Evolutionary conservation across 2,329 filamentous ascomycete species (phyloP).

Genomic region (Diaporthe capsici): DNA sequence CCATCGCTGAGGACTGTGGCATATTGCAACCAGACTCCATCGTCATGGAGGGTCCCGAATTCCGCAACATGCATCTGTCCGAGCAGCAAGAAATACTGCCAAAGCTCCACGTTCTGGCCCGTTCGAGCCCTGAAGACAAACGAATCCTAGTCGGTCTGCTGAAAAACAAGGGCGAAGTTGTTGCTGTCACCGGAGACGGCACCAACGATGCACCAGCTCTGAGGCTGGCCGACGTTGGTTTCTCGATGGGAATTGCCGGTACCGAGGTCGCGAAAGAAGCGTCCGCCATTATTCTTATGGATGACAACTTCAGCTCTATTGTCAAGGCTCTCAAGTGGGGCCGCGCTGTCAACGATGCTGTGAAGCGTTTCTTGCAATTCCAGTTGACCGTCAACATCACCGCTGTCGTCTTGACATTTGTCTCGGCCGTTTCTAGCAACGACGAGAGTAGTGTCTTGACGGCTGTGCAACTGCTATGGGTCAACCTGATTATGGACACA

Average conservation of each 20-base stretch:
- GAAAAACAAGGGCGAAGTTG: slow-evolving; percentile 81
- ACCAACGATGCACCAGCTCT: slow-evolving; percentile 88
- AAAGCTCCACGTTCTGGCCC: slow-evolving; percentile 77
- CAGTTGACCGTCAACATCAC: slow-evolving; percentile 93
- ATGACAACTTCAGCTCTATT: slow-evolving; percentile 90
- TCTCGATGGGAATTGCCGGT: slow-evolving; percentile 88
- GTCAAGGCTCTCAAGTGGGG: slow-evolving; percentile 88
- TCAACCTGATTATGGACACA: slow-evolving; percentile 98
- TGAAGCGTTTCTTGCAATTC: slow-evolving; percentile 83
- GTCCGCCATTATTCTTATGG: slow-evolving; percentile 88
- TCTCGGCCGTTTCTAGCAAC: slow-evolving; percentile 82
- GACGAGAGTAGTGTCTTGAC: slow-evolving; percentile 83
- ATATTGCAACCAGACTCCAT: slow-evolving; percentile 78
- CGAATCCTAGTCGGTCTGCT: slow-evolving; percentile 79
- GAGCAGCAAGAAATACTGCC: slow-evolving; percentile 79
- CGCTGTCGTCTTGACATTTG: slow-evolving; percentile 88
- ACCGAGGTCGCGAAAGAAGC: slow-evolving; percentile 90
- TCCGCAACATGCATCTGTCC: slow-evolving; percentile 77
- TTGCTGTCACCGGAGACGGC: slow-evolving; percentile 86
- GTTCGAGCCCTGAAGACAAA: slow-evolving; percentile 84
- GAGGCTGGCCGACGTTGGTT: slow-evolving; percentile 85
- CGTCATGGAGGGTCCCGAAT: slow-evolving; percentile 84
- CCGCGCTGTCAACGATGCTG: slow-evolving; percentile 81
- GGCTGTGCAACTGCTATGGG: slow-evolving; percentile 94
- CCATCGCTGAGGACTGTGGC: slow-evolving; percentile 84